Evolutionary conservation across 345 rosid genomes (phyloP), one percentile per base, ranked within the genome.

Genomic region (Euphorbia peplus): DNA sequence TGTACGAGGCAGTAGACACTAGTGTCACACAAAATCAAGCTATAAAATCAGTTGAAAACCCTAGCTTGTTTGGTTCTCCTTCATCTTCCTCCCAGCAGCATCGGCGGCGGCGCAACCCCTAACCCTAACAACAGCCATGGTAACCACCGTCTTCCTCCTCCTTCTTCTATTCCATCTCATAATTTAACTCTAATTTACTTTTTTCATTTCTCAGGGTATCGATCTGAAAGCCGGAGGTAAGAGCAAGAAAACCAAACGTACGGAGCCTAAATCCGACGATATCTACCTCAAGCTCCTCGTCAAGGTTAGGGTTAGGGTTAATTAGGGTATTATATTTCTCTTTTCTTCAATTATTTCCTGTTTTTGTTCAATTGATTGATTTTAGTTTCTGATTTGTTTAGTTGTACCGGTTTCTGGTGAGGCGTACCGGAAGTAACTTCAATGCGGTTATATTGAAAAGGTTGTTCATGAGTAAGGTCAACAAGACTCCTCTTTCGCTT

Each of bases 181-280:
- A 7, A 14, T 0, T 39, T 15, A 61, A 46, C 53, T 19, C 16
- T 19, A 64, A 15, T 47, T n/a, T 47, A 24, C 10, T 22, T 30
- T 42, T 24, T 52, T 1, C 25, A 29, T 65, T 76, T 74, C 60
- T 14, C 82, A 92, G 99, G 99, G 99, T 24, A 87, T 95, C 74
- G 97, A 95, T 84, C 66, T 95, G 83, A 75, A 86, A 65, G 97
- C 97, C 14, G 99, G 97, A 82, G 97, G 98, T 67, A 90, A 95
- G 95, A 84, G 89, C 76, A 95, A 92, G 86, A 90, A 90, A 80
- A 81, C 98, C 53, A 90, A 80, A 73, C 78, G 98, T 56, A 95
- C 88, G 0, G 96, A 92, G 0, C 96, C 98, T 3, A 92, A 89
- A 61, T 95, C 98, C 19, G 87, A 92, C 37, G 98, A 92, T 87